These are phyloP conservation scores for Aspergillus fumigatus DNA, from an alignment of 2,329 filamentous ascomycete genomes.

Conservation along the genomic window DNA sequence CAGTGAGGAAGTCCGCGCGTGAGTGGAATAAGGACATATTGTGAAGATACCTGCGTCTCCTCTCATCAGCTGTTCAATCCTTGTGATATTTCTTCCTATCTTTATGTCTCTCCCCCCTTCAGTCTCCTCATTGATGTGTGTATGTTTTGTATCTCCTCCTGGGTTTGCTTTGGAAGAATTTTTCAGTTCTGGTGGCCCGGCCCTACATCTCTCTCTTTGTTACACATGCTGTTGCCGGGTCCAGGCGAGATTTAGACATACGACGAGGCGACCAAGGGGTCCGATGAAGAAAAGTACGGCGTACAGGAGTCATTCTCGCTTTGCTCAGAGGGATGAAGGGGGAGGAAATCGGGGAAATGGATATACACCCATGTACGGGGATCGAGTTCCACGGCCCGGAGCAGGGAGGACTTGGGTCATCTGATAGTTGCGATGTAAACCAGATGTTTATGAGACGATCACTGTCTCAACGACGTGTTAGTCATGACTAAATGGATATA, in stretches of 20 bases:
- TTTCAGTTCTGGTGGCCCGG: slow-evolving; percentile 3
- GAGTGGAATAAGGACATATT: slow-evolving; percentile 14
- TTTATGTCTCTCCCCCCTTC: background rate
- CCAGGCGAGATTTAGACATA: slow-evolving; percentile 2
- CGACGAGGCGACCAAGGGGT: background rate
- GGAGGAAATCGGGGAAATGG: slow-evolving; percentile 7
- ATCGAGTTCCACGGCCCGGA: slow-evolving; percentile 5
- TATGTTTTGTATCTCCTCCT: slow-evolving; percentile 8
- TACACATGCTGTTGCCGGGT: slow-evolving; percentile 1
- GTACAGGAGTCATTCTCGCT: slow-evolving; percentile 32
- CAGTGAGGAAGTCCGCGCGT: slow-evolving; percentile 37
- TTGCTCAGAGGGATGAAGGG: slow-evolving; percentile 19
- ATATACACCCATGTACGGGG: slow-evolving; percentile 9
- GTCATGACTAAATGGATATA: slow-evolving; percentile 34
- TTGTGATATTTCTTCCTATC: slow-evolving; percentile 5
- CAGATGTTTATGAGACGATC: slow-evolving; percentile 25
- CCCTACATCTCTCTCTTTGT: slow-evolving; percentile 9
- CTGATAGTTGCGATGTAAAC: slow-evolving; percentile 13
- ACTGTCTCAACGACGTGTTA: slow-evolving; percentile 24
- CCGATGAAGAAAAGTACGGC: slow-evolving; percentile 23
- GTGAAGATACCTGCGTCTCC: slow-evolving; percentile 23
- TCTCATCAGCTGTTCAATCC: slow-evolving; percentile 12
- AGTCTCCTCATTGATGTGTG: slow-evolving; percentile 13
- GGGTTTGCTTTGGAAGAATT: slow-evolving; percentile 12
- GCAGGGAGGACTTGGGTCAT: background rate